Evolutionary conservation across 2,329 filamentous ascomycete genomes (phyloP).

Genomic region (Cercospora janseana): DNA sequence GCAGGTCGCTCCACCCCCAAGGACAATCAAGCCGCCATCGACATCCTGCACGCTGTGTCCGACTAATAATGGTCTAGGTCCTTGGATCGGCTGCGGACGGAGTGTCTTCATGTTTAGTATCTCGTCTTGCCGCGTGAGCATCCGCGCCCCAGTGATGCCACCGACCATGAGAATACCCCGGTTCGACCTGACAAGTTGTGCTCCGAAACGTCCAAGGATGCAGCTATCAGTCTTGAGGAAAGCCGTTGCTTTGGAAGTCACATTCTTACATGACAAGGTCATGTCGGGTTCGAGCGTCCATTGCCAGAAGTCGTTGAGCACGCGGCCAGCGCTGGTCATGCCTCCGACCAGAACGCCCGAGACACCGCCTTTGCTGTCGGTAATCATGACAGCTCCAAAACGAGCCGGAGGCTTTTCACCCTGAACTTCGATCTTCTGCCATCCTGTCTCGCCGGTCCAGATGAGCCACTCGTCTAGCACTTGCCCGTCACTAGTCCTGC

Average conservation of each 20-base stretch:
- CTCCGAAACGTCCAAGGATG: conserved; percentile 50
- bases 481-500: conserved; percentile 45
- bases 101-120: conserved; percentile 46
- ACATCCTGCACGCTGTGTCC: conserved; percentile 60
- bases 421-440: conserved; percentile 45
- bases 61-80: conserved; percentile 65
- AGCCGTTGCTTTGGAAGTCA: conserved; percentile 27
- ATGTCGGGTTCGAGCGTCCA: conserved; percentile 53
- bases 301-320: conserved; percentile 62
- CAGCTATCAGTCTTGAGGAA: conserved; percentile 31
- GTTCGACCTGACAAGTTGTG: conserved; percentile 49
- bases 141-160: conserved; percentile 48
- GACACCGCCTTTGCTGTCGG: conserved; percentile 34
- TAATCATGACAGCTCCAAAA: conserved; percentile 59
- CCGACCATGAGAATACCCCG: conserved; percentile 53
- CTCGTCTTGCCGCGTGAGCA: conserved; percentile 53
- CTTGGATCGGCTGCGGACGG: conserved; percentile 33
- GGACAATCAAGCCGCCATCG: conserved; percentile 56
- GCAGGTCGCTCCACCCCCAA: conserved; percentile 81
- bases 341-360: conserved; percentile 70
- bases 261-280: conserved; percentile 40
- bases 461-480: conserved; percentile 45
- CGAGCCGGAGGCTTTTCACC: conserved; percentile 47
- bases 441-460: conserved; percentile 52
- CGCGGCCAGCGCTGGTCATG: conserved; percentile 61